Base-by-base conservation (phyloP, 441 rosid species). In the Brassica balearica region DNA sequence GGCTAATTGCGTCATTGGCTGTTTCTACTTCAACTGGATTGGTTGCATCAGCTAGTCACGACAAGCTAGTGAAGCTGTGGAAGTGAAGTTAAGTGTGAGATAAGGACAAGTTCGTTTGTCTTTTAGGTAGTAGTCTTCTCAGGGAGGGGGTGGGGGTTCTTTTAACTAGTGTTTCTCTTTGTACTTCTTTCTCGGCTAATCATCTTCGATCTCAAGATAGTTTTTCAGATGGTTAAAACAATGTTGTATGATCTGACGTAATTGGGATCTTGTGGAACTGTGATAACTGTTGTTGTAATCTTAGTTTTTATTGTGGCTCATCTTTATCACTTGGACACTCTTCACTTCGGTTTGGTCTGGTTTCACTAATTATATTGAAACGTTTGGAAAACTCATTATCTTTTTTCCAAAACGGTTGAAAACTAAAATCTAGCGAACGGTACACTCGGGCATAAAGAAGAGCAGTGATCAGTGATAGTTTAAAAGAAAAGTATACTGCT, bases 31-130 rank as follows among this genome's bases (percentile, higher is more conserved):
- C 74, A 48, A 85, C 90, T 0, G 97, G 97, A 71, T 69, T 89
- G 80, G 88, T 93, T 68, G 97, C 98, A 69, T 95, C 99, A 7
- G 91, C 97, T 2, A 91, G 99, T 80, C 98, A 87, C 2, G 97
- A 93, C 79, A 89, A 89, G 83, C 81, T 69, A 72, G 87, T 95
- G 76, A 95, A 93, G 87, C 84, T 93, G 68, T 93, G 99, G 99
- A 93, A 93, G 82, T 95, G 82, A 87, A 61, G 38, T 0, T 41
- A 0, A 66, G 2, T 22, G 66, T 25, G 63, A 65, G 51, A 22
- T 12, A 20, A 53, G 23, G 76, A 69, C 38, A 69, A 36, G 76
- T 34, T 29, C 53, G 79, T 80, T 48, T 56, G 76, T 80, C 70
- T 74, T 51, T 72, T 62, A 74, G 78, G 82, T 78, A 62, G 22